These are phyloP conservation scores for Aspergillus niger DNA, from an alignment of 2,329 filamentous ascomycete species.

Conservation along the genomic window DNA sequence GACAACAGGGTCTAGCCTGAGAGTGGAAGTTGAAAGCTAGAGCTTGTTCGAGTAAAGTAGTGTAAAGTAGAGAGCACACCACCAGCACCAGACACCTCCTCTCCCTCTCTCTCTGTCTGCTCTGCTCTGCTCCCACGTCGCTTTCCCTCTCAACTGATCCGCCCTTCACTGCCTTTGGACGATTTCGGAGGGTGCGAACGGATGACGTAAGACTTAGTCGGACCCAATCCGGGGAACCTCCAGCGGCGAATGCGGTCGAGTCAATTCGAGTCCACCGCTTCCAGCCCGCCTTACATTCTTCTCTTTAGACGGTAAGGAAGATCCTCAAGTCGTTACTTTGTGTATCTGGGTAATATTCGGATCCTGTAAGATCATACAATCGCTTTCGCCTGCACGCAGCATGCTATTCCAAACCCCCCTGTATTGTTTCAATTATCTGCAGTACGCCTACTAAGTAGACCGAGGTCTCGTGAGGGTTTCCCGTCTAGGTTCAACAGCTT, in stretches of 20 bases:
- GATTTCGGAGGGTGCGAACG: conserved; percentile 18
- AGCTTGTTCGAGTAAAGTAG: conserved; percentile 2
- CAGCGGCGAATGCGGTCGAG: conserved; percentile 28
- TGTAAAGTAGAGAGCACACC: neutral
- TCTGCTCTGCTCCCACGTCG: neutral
- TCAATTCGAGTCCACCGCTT: conserved; percentile 6
- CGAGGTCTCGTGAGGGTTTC: too few species aligned
- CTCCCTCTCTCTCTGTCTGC: neutral
- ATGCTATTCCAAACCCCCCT: neutral
- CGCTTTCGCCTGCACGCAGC: neutral
- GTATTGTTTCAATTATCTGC: too few species aligned
- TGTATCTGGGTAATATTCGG: neutral
- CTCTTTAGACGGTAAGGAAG: too few species aligned
- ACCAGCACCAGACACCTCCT: neutral
- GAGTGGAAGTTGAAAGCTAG: neutral
- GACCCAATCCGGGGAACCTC: conserved; percentile 34
- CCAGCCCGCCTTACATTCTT: conserved; percentile 5
- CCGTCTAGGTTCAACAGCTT: too few species aligned
- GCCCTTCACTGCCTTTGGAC: conserved; percentile 3
- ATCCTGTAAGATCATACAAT: neutral
- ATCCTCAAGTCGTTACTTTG: too few species aligned
- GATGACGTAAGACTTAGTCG: conserved; percentile 40
- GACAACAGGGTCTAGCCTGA: neutral
- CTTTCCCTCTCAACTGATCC: neutral
- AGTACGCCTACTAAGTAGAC: too few species aligned